phyloP scores from a whole-genome alignment of 495 filamentous ascomycete genomes.

The Lepidopterella palustris region DNA sequence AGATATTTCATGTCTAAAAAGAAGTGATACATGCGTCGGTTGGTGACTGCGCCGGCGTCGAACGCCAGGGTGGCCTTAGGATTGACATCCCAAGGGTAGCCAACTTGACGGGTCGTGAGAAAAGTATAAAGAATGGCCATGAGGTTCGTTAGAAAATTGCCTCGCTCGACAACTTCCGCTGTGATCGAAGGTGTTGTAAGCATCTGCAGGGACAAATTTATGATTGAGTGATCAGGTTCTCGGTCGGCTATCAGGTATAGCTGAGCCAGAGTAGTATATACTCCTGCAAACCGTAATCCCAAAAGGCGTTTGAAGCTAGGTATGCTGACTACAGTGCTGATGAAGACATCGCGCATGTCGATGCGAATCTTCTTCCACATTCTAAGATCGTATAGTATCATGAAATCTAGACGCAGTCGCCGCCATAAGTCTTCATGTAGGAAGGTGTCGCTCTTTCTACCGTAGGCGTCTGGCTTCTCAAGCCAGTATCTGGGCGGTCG shows the following conservation, averaged over 20 bases:
- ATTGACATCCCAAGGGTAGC: constrained; percentile 80
- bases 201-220: constrained; percentile 94
- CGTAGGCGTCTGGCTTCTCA: constrained; percentile 61
- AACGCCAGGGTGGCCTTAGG: constrained; percentile 80
- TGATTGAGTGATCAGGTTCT: constrained; percentile 96
- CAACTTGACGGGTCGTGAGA: constrained; percentile 88
- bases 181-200: constrained; percentile 94
- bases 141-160: constrained; percentile 93
- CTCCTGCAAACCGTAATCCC: constrained; percentile 80
- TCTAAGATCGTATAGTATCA: constrained; percentile 91
- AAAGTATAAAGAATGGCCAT: constrained; percentile 98
- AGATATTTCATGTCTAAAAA: constrained; percentile 89
- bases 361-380: constrained; percentile 95
- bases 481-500: constrained; percentile 76
- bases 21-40: constrained; percentile 93
- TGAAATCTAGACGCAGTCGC: constrained; percentile 85
- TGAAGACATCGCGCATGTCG: constrained; percentile 87
- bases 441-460: constrained; percentile 50
- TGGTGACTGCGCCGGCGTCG: constrained; percentile 87
- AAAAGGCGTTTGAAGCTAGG: constrained; percentile 96
- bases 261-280: constrained; percentile 91
- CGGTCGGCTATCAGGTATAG: constrained; percentile 93
- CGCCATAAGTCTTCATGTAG: constrained; percentile 78
- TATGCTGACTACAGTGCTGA: constrained; percentile 90
- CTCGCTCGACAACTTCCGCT: constrained; percentile 83